A percentile compares a stretch with the other conserved stretches of the same genome.
Evolutionary conservation across 768 basidiomycete species (phyloP).

Genomic region (Harrya chromipes): DNA sequence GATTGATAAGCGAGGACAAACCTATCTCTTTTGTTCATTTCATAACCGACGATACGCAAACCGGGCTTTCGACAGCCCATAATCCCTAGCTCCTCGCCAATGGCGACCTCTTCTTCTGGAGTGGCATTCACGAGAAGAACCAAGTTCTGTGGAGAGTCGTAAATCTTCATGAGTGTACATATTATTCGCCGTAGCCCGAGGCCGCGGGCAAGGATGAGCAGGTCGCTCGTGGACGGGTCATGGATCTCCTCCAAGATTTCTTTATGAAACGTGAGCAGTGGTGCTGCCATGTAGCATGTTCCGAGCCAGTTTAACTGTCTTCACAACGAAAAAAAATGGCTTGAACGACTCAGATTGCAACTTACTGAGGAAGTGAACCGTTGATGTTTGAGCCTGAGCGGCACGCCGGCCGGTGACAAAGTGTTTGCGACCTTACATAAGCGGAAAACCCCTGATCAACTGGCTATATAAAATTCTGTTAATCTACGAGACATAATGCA

Average conservation of each 20-base stretch:
- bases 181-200: slow-evolving; percentile 81
- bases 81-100: slow-evolving; percentile 89
- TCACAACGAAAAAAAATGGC: not conserved
- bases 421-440: not conserved
- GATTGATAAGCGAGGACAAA: slow-evolving; percentile 31
- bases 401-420: not conserved
- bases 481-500: too few species aligned
- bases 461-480: too few species aligned
- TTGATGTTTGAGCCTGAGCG: too few species aligned
- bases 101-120: slow-evolving; percentile 83
- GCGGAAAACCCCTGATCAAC: slow-evolving; percentile 3
- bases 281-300: slow-evolving; percentile 19
- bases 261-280: slow-evolving; percentile 64
- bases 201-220: slow-evolving; percentile 83
- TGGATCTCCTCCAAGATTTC: slow-evolving; percentile 64
- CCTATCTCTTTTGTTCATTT: slow-evolving; percentile 79
- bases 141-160: slow-evolving; percentile 80
- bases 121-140: slow-evolving; percentile 83
- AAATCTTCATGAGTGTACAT: slow-evolving; percentile 89
- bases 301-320: not conserved
- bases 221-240: slow-evolving; percentile 70
- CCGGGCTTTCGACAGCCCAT: slow-evolving; percentile 91
- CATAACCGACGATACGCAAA: slow-evolving; percentile 77
- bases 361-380: not conserved
- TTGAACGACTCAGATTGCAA: slow-evolving; percentile 2